A percentile compares a stretch with the other conserved stretches of the same genome.
Conservation (phyloP, 2,329 filamentous ascomycete species). For the Escovopsis sp. region DNA sequence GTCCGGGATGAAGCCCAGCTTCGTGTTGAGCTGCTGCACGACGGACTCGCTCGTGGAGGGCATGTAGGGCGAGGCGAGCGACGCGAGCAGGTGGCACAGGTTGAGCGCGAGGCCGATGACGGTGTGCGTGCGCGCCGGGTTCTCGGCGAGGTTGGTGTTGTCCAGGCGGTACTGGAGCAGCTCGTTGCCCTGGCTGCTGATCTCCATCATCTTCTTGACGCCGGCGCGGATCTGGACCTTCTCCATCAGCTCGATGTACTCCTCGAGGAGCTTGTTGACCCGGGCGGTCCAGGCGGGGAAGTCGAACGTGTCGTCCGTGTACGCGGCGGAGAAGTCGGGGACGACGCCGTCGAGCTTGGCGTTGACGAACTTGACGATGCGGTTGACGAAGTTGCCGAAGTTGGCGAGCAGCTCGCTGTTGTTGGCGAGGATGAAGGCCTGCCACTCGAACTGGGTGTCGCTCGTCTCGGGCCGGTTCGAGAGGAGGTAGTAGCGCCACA, state of each 20-base stretch:
- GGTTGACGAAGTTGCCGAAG: conserved; percentile 61
- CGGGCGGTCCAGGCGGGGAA: conserved; percentile 10
- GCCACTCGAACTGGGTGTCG: conserved; percentile 86
- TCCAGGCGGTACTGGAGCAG: conserved; percentile 39
- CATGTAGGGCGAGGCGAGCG: conserved; percentile 71
- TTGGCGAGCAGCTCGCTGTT: conserved; percentile 78
- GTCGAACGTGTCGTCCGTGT: conserved; percentile 40
- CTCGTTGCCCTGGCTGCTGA: conserved; percentile 43
- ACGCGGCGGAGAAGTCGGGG: conserved; percentile 43
- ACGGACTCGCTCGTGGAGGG: conserved; percentile 65
- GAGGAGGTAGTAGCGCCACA: conserved; percentile 90
- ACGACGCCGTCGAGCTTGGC: conserved; percentile 59
- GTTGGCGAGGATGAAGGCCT: conserved; percentile 66
- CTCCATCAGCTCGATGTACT: conserved; percentile 55
- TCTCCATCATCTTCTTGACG: conserved; percentile 48
- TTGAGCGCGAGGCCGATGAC: conserved; percentile 72
- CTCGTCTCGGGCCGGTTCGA: conserved; percentile 72
- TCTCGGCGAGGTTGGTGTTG: conserved; percentile 38
- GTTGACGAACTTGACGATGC: conserved; percentile 62
- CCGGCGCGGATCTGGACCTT: conserved; percentile 56
- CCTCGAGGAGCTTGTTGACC: conserved; percentile 45
- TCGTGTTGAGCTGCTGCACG: conserved; percentile 53
- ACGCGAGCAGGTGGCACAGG: conserved; percentile 67
- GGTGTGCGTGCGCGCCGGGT: conserved; percentile 38
- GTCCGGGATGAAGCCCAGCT: conserved; percentile 37